These are phyloP conservation scores for Esteya vermicola DNA, from an alignment of 2,329 filamentous ascomycete genomes.

Conservation along the genomic window DNA sequence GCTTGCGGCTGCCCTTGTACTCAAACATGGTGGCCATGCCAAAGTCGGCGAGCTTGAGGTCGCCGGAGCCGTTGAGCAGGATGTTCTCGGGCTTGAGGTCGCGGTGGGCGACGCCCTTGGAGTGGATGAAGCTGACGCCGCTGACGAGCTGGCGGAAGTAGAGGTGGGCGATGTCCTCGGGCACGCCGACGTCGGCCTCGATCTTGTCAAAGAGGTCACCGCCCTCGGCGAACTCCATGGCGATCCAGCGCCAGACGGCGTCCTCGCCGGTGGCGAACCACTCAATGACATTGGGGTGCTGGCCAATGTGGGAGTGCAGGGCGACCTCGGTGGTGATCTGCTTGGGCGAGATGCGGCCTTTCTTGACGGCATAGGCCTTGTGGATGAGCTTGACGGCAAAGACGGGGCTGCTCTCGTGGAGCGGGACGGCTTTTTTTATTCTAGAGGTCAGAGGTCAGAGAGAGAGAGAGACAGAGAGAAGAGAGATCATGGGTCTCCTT, in stretches of 20 bases:
- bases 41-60: slow-evolving; percentile 92
- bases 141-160: slow-evolving; percentile 89
- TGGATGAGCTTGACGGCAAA: slow-evolving; percentile 99
- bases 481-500: neutral
- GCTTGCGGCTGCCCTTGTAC: slow-evolving; percentile 70
- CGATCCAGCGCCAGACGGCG: slow-evolving; percentile 83
- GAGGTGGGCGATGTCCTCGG: slow-evolving; percentile 85
- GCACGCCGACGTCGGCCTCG: slow-evolving; percentile 90
- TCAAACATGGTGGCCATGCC: slow-evolving; percentile 89
- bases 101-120: slow-evolving; percentile 85
- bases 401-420: slow-evolving; percentile 53
- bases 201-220: slow-evolving; percentile 99
- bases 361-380: slow-evolving; percentile 81
- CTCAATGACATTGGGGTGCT: slow-evolving; percentile 86
- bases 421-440: slow-evolving; percentile 83
- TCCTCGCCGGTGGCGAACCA: slow-evolving; percentile 86
- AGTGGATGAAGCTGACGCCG: slow-evolving; percentile 90
- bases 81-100: slow-evolving; percentile 95
- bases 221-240: slow-evolving; percentile 92
- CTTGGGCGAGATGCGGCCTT: slow-evolving; percentile 77
- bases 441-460: slow-evolving; percentile 26
- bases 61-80: slow-evolving; percentile 67
- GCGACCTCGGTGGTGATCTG: slow-evolving; percentile 88
- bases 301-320: slow-evolving; percentile 74
- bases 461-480: neutral